Evolutionary conservation across 768 basidiomycete species (phyloP), one percentile per base, ranked within the genome.

Genomic region (Scleroderma citrinum): DNA sequence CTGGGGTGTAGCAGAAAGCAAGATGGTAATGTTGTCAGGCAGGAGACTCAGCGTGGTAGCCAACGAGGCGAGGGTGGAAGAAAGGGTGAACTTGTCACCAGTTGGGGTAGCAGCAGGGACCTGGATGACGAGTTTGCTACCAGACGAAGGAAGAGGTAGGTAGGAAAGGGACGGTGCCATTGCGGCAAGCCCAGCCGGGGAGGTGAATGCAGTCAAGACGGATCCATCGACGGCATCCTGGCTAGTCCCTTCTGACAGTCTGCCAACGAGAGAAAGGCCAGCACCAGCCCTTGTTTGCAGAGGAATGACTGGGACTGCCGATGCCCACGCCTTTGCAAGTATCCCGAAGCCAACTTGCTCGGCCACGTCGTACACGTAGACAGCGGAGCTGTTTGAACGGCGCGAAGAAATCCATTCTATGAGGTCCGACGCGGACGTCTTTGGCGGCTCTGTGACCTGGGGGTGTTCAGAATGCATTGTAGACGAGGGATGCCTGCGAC

Each of bases 271-370:
- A 58, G 78, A 77, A 50, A 92, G 67, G 8, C 92, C 92, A 16
- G 92, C 91, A 41, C 92, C 92, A 5, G 84, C 76, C 50, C 92
- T 75, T 20, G 88, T 91, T 70, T 95, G 91, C 54, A 91, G 71
- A 45, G 79, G 70, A 37, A 87, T 74, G 5, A 87, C 79, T 16
- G 78, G 71, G 0, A 81, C 76, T 1, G 72, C 59, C 16, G 73
- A 64, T 3, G 77, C 68, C 83, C 84, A 87, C 44, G 77, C 73
- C 59, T 82, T 85, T 29, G 87, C 83, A 50, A 83, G 68, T 0
- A 76, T 72, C 17, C 90, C 90, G 59, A 92, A 87, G 30, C 90
- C 90, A n/a, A 76, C 76, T 60, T 91, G 86, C 56, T 86, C 83
- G 17, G 91, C 88, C 47, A 91, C 74, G 58, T 92, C 90, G 59